Conservation (phyloP, 2,329 filamentous ascomycete species). For the Alternaria solani region DNA sequence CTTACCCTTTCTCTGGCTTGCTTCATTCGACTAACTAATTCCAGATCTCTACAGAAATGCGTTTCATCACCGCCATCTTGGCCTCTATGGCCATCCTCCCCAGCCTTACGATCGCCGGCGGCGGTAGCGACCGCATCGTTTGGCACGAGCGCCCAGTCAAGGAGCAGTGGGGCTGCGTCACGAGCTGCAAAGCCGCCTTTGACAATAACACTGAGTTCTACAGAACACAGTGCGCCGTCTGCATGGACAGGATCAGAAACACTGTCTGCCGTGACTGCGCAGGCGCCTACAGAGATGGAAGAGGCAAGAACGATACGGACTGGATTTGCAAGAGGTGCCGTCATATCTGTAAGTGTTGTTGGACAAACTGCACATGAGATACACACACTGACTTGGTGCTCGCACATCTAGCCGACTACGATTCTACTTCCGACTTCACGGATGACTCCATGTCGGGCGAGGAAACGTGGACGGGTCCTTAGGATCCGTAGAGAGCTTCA, state of each 20-base stretch:
- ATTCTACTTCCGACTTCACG: not conserved
- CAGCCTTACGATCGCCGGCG: not conserved
- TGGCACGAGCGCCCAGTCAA: slow-evolving; percentile 5
- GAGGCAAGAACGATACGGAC: not conserved
- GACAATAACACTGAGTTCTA: not conserved
- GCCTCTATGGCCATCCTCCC: not conserved
- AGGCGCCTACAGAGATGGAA: not conserved
- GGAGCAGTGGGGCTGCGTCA: not conserved
- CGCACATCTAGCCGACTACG: not conserved
- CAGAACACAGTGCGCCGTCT: slow-evolving; percentile 2
- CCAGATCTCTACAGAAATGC: not conserved
- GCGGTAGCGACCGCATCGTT: not conserved
- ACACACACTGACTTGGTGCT: not conserved
- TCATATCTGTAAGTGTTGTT: not conserved
- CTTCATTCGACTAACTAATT: not conserved
- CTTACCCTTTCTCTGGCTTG: not conserved
- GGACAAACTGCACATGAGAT: not conserved
- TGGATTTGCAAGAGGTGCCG: not conserved
- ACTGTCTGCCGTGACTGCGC: not conserved
- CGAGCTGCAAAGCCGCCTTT: not conserved
- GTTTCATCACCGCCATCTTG: not conserved
- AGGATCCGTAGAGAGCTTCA: not conserved
- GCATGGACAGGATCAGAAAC: slow-evolving; percentile 1
- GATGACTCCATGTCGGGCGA: not conserved
- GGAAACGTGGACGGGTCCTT: not conserved